phyloP scores from a whole-genome alignment of 2,329 filamentous ascomycete genomes.

The Xylariomycetidae sp. region DNA sequence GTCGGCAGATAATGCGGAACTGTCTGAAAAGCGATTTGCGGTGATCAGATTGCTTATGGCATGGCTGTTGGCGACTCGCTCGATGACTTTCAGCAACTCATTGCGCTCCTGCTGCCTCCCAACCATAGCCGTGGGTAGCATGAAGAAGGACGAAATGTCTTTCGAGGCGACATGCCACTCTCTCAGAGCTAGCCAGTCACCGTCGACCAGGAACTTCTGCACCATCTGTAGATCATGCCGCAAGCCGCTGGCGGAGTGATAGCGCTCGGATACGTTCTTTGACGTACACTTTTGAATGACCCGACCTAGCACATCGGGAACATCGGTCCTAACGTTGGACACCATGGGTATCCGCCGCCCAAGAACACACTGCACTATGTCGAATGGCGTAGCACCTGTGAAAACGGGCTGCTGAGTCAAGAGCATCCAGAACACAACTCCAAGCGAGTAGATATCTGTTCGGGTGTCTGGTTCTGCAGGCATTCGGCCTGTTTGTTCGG shows the following conservation, averaged over 20 bases:
- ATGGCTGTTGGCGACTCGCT: conserved; percentile 68
- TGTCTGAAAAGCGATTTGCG: conserved; percentile 46
- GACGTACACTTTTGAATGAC: conserved; percentile 92
- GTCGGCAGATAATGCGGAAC: conserved; percentile 50
- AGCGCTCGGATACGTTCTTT: conserved; percentile 81
- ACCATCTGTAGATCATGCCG: conserved; percentile 75
- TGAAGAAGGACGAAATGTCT: conserved; percentile 90
- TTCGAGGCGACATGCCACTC: conserved; percentile 74
- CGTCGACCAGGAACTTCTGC: conserved; percentile 68
- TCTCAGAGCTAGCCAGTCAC: conserved; percentile 65
- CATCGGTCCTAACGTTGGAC: conserved; percentile 71
- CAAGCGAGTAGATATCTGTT: conserved; percentile 90
- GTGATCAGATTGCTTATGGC: conserved; percentile 38
- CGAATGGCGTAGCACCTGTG: conserved; percentile 72
- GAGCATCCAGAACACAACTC: conserved; percentile 83
- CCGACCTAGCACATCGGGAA: conserved; percentile 75
- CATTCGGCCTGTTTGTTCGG: conserved; percentile 91
- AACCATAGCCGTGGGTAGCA: conserved; percentile 76
- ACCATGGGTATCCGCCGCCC: conserved; percentile 73
- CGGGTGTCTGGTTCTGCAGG: conserved; percentile 86
- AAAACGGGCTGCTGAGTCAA: conserved; percentile 77
- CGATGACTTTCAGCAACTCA: conserved; percentile 68
- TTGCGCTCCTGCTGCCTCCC: conserved; percentile 70
- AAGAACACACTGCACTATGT: conserved; percentile 87
- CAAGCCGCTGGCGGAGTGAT: conserved; percentile 82